phyloP scores from a whole-genome alignment of 2,329 filamentous ascomycete genomes.

The Trichoderma semiorbis region DNA sequence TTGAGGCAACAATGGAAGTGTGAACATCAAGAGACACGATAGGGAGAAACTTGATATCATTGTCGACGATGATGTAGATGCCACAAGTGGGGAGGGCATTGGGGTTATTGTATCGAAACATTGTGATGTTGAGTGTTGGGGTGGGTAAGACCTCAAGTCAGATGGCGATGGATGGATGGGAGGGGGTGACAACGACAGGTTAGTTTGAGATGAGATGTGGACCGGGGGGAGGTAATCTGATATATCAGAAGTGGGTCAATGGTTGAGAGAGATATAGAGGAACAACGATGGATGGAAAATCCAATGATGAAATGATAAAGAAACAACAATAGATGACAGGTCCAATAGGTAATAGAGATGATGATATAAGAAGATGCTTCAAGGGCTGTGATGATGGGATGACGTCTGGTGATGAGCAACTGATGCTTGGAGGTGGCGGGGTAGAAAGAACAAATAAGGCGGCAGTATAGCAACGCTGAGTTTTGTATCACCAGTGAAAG shows the following conservation, averaged over 20 bases:
- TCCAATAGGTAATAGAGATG: background rate
- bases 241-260: background rate
- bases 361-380: background rate
- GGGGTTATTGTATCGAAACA: background rate
- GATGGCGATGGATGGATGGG: background rate
- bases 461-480: background rate
- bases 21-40: slow-evolving; percentile 56
- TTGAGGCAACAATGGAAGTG: slow-evolving; percentile 57
- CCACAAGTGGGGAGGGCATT: slow-evolving; percentile 29
- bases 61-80: slow-evolving; percentile 30
- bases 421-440: background rate
- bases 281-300: background rate
- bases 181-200: background rate
- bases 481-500: background rate
- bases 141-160: background rate
- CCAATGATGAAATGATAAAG: background rate
- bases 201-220: background rate
- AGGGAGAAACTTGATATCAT: slow-evolving; percentile 48
- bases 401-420: background rate
- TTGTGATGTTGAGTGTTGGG: background rate
- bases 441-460: background rate
- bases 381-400: background rate
- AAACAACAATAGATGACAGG: background rate
- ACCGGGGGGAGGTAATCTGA: background rate
- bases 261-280: background rate